Evolutionary conservation across 306 rosid species (phyloP).

Genomic region (Inga oerstediana): DNA sequence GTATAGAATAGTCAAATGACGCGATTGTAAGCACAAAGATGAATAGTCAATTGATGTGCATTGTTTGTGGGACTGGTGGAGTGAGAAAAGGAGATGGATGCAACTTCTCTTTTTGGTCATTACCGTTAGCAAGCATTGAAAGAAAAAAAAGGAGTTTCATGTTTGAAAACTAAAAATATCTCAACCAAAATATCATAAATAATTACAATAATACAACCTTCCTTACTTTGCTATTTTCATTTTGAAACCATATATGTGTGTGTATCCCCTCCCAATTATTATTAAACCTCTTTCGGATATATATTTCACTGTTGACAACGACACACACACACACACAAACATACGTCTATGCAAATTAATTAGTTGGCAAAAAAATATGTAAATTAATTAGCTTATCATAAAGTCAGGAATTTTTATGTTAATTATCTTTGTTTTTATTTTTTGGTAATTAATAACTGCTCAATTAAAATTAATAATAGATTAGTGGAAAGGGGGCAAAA

Average conservation of each 20-base stretch:
- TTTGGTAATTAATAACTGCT: too few relatives aligned
- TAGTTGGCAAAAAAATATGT: too few relatives aligned
- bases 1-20: not conserved
- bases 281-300: too few relatives aligned
- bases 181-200: not conserved
- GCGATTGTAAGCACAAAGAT: not conserved
- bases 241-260: not conserved
- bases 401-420: not conserved
- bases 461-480: too few relatives aligned
- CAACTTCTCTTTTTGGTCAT: not conserved
- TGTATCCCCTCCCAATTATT: not conserved
- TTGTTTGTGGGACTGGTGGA: not conserved
- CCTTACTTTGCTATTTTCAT: not conserved
- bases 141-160: not conserved
- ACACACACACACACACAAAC: not conserved
- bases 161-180: not conserved
- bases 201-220: not conserved
- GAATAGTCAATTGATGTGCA: not conserved
- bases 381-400: not conserved
- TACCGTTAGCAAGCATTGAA: not conserved
- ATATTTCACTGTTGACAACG: not conserved
- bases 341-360: too few relatives aligned
- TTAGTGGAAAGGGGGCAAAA: too few relatives aligned
- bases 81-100: not conserved
- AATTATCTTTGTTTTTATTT: not conserved